Evolutionary conservation across 805 yeast genomes (phyloP).

Genomic region (Wickerhamiella allomyrinae): DNA sequence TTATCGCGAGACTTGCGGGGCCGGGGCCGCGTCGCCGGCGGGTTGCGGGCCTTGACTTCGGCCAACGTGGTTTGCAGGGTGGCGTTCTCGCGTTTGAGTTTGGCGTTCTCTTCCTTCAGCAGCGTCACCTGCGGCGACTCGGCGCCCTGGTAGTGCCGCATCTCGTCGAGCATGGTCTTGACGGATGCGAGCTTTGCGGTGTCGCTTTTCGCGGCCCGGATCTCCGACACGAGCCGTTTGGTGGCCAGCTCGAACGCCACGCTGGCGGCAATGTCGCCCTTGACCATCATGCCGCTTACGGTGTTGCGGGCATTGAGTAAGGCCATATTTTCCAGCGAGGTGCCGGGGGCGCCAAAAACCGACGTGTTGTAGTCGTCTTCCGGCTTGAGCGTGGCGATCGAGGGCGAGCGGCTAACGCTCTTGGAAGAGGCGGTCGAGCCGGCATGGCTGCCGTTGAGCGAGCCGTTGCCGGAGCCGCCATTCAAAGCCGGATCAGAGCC

Average conservation of each 20-base stretch:
- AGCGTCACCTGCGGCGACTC: conserved; percentile 18
- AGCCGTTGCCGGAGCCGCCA: too few relatives aligned
- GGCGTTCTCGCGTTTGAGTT: conserved; percentile 17
- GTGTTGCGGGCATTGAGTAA: conserved; percentile 23
- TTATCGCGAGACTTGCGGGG: conserved; percentile 3
- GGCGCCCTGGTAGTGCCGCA: conserved; percentile 15
- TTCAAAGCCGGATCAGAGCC: too few relatives aligned
- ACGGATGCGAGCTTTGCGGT: conserved; percentile 23
- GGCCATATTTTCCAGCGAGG: conserved; percentile 24
- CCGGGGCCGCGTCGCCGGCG: not conserved
- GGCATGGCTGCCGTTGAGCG: too few relatives aligned
- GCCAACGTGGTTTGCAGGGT: conserved; percentile 14
- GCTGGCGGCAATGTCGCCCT: conserved; percentile 20
- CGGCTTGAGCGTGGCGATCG: not conserved
- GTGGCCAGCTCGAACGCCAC: conserved; percentile 24
- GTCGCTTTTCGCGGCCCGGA: conserved; percentile 23
- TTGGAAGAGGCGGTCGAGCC: too few relatives aligned
- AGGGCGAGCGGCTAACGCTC: not conserved
- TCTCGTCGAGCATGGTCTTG: conserved; percentile 19
- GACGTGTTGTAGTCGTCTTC: conserved; percentile 11
- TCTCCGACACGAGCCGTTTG: conserved; percentile 23
- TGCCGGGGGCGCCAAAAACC: conserved; percentile 23
- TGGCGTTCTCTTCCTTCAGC: conserved; percentile 20
- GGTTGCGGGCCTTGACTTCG: conserved; percentile 1
- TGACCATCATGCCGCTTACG: conserved; percentile 24